Evolutionary conservation across 2,329 filamentous ascomycete genomes (phyloP).

Genomic region (Tolypocladium nubicola): DNA sequence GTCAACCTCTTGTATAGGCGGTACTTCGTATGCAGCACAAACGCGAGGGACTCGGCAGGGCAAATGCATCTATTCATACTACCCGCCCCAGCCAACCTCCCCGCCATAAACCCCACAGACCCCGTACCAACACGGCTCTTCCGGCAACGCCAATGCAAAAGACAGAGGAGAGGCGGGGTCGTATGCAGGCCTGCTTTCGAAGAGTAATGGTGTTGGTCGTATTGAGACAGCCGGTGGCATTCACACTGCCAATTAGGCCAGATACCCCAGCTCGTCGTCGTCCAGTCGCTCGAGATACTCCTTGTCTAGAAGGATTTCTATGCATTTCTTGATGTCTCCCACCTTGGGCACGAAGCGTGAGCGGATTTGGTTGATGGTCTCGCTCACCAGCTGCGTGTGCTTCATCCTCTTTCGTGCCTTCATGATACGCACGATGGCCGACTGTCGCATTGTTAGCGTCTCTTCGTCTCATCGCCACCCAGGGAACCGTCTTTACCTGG

Average conservation of each 20-base stretch:
- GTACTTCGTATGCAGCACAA: neutral
- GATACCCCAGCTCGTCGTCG: slow-evolving; percentile 86
- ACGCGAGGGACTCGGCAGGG: neutral
- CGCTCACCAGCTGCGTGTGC: slow-evolving; percentile 85
- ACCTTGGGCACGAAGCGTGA: slow-evolving; percentile 88
- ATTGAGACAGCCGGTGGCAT: neutral
- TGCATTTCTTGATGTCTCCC: slow-evolving; percentile 97
- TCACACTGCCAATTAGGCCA: slow-evolving; percentile 49
- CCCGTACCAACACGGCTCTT: neutral
- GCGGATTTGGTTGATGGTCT: slow-evolving; percentile 93
- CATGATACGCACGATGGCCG: slow-evolving; percentile 98
- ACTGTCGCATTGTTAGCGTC: slow-evolving; percentile 43
- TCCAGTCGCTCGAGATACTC: slow-evolving; percentile 96
- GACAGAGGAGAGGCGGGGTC: neutral
- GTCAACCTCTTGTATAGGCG: too few species aligned
- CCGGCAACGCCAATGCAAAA: slow-evolving; percentile 3
- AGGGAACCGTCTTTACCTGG: slow-evolving; percentile 56
- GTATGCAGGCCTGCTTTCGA: neutral
- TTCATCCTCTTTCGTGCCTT: slow-evolving; percentile 99
- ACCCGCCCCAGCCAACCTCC: neutral
- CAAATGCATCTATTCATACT: neutral
- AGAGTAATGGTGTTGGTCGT: neutral
- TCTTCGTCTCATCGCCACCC: neutral
- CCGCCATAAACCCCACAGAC: neutral
- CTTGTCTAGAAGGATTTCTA: slow-evolving; percentile 96